These are phyloP conservation scores for Tylopilus sp. DNA, from an alignment of 768 basidiomycete genomes.

Conservation along the genomic window DNA sequence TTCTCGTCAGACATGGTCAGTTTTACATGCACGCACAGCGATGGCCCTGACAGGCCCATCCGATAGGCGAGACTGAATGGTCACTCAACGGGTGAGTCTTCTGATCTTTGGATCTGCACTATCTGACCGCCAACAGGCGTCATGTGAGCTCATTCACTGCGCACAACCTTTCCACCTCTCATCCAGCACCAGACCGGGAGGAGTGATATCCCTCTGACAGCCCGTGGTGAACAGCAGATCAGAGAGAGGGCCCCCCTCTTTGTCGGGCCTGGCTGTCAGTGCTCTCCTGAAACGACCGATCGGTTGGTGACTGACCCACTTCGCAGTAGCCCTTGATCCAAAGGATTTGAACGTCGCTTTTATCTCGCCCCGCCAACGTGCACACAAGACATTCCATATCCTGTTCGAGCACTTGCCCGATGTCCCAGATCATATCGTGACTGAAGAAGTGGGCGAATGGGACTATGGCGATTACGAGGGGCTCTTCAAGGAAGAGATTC, in stretches of 20 bases:
- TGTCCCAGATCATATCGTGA: slow-evolving; percentile 50
- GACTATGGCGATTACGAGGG: slow-evolving; percentile 94
- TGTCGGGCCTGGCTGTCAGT: slow-evolving; percentile 77
- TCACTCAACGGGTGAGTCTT: slow-evolving; percentile 69
- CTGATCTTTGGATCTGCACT: background rate
- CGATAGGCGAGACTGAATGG: slow-evolving; percentile 90
- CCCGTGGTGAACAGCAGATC: slow-evolving; percentile 69
- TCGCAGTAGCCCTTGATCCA: slow-evolving; percentile 72
- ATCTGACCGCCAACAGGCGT: slow-evolving; percentile 40
- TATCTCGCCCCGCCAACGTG: slow-evolving; percentile 85
- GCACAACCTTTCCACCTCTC: background rate
- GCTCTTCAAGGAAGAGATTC: slow-evolving; percentile 73
- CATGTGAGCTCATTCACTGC: slow-evolving; percentile 44
- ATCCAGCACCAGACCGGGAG: slow-evolving; percentile 67
- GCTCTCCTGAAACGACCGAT: background rate
- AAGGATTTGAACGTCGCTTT: slow-evolving; percentile 68
- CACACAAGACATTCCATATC: slow-evolving; percentile 82
- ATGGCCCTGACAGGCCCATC: slow-evolving; percentile 2
- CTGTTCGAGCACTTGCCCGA: slow-evolving; percentile 54
- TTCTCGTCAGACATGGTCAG: slow-evolving; percentile 76
- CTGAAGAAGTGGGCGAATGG: slow-evolving; percentile 79
- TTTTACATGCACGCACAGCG: background rate
- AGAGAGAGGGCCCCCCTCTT: slow-evolving; percentile 58
- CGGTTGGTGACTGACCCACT: background rate
- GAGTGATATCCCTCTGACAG: slow-evolving; percentile 84